Base-by-base conservation (phyloP, 768 basidiomycete genomes). In the Pleurotus eryngii region DNA sequence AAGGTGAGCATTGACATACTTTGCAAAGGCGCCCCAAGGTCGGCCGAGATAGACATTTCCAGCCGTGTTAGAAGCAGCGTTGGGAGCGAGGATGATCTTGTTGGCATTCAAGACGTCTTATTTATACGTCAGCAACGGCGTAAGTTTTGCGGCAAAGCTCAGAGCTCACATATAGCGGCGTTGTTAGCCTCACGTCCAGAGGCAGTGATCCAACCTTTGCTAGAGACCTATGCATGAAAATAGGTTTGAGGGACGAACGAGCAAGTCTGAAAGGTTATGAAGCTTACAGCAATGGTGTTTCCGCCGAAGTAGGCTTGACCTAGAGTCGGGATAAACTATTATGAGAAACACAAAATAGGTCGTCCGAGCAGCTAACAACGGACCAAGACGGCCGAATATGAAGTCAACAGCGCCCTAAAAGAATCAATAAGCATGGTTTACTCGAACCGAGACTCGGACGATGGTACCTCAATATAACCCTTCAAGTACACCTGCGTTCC, bases 401-500 rank as follows among this genome's bases (percentile, higher is more conserved):
- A 82, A 82, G 59, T 82, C 80, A 1, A 70, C 69, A 0, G 78
- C 79, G 35, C 79, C 80, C 77, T 81, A 18, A 7, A 14, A 17
- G 46, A 15, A 15, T 45, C 17, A n/a, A 38, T 15, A 11, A 9
- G n/a, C 17, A 30, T 9, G 7, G 27, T 8, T 17, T 18, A 30
- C 4, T 30, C 26, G 20, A 46, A 8, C 49, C 5, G 8, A 7
- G 17, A n/a, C 24, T 22, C 9, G 26, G 9, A 3, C 6, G 24
- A 22, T 35, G 64, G 30, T 39, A 77, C 79, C 68, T 82, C 73
- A 55, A 83, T 82, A 56, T 79, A 80, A 2, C 72, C 72, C 56
- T 67, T 70, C 49, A 77, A 63, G 60, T 75, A 82, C 0, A 82
- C 79, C 50, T 82, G 81, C 2, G 75, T 76, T 7, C 81, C 81